Percentiles rank a stretch among this genome's conserved stretches.
Evolutionary conservation across 2,329 filamentous ascomycete genomes (phyloP).

Genomic region (Penicillium sp.): DNA sequence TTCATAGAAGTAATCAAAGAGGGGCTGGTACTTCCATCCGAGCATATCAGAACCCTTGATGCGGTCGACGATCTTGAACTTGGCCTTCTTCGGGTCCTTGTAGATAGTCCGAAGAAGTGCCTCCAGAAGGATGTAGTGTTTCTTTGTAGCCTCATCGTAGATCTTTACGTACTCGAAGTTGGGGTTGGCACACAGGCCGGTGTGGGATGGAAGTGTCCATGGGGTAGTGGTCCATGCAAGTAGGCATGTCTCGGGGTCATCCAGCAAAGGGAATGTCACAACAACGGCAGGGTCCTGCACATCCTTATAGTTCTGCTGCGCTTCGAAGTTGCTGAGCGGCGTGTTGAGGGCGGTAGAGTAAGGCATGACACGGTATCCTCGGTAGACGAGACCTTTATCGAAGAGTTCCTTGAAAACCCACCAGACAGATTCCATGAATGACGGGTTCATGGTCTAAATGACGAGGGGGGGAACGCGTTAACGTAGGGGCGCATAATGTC

Average conservation of each 20-base stretch:
- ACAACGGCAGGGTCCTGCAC: conserved; percentile 88
- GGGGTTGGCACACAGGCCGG: conserved; percentile 72
- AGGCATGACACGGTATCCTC: conserved; percentile 88
- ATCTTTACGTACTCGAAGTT: conserved; percentile 88
- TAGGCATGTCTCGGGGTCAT: conserved; percentile 71
- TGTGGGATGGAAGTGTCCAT: conserved; percentile 80
- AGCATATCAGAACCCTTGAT: conserved; percentile 80
- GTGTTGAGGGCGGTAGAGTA: conserved; percentile 90
- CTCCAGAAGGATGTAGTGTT: conserved; percentile 82
- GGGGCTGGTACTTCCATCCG: conserved; percentile 83
- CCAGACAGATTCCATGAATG: conserved; percentile 94
- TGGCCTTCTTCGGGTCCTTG: conserved; percentile 94
- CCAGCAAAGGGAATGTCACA: conserved; percentile 78
- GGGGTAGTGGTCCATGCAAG: conserved; percentile 90
- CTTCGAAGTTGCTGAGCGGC: conserved; percentile 88
- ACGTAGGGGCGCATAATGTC: background rate
- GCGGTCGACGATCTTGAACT: conserved; percentile 78
- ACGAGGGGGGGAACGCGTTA: conserved; percentile 1
- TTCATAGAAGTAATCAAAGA: conserved; percentile 87
- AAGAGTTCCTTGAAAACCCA: conserved; percentile 95
- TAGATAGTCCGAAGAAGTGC: conserved; percentile 78
- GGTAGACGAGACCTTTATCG: conserved; percentile 85
- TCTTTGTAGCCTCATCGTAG: conserved; percentile 74
- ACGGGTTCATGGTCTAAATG: conserved; percentile 79
- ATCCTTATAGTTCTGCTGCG: conserved; percentile 92